Base-by-base conservation (phyloP, 345 rosid species). In the Eucalyptus curtisii region DNA sequence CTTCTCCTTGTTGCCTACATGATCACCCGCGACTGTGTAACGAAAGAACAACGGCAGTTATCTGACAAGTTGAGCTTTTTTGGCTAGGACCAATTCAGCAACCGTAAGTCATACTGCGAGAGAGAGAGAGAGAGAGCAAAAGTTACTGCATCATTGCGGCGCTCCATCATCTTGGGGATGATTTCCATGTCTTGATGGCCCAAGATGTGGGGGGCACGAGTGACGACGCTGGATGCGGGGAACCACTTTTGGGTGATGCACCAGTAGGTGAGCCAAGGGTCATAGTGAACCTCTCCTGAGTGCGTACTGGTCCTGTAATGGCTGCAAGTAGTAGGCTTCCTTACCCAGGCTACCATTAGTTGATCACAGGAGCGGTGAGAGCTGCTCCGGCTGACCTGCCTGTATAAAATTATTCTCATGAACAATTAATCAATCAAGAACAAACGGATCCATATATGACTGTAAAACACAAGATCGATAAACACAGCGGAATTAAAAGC, bases 241-340 rank as follows among this genome's bases (percentile, higher is more conserved):
- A 94, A 90, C 88, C 90, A 66, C 30, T 89, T 95, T 89, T 93
- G 94, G 53, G 95, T 92, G 91, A 93, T 95, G 95, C 95, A 94
- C 96, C 95, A 94, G 89, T 89, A 92, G 50, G 91, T 88, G 50
- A 94, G 92, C 93, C 93, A 94, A 80, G 95, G 95, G 61, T 86
- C 47, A 61, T 50, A 89, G 91, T 93, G 96, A n/a, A 93, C 91
- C 47, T 92, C 93, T 30, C n/a, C 94, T 90, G 15, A 92, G 85
- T 6, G 94, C 88, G 95, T 95, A 93, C 76, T 90, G 96, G 87
- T 94, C 95, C 85, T 88, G 90, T 47, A 91, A 90, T 33, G 81
- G 86, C 86, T 85, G 84, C 42, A 37, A 53, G 87, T 31, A 8
- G 61, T 49, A 53, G 7, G 57, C 85, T 61, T 42, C 61, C 40